Evolutionary conservation across 306 rosid genomes (phyloP).

Genomic region (Glycine latifolia): DNA sequence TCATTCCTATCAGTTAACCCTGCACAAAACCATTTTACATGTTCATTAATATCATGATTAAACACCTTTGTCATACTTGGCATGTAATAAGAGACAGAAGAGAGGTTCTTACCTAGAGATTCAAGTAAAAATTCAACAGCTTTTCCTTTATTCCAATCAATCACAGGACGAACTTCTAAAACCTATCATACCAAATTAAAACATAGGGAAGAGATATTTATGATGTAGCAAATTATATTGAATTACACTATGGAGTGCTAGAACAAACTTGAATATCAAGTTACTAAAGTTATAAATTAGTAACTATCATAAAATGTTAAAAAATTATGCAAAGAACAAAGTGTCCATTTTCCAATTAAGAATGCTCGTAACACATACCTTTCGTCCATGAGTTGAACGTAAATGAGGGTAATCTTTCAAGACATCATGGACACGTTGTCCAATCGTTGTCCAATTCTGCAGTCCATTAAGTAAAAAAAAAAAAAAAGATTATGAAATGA

Average conservation of each 20-base stretch:
- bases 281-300: neutral
- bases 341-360: neutral
- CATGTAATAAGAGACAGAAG: neutral
- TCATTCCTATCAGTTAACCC: constrained; percentile 65
- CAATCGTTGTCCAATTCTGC: constrained; percentile 86
- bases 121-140: constrained; percentile 93
- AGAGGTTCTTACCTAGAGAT: constrained; percentile 68
- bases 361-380: constrained; percentile 48
- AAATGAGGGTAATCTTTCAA: constrained; percentile 81
- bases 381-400: constrained; percentile 90
- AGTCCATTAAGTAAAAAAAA: constrained; percentile 16
- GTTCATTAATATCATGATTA: neutral
- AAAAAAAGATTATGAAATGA: neutral
- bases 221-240: neutral
- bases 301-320: neutral
- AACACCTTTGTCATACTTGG: neutral
- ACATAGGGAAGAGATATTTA: neutral
- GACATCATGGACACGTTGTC: constrained; percentile 84
- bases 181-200: constrained; percentile 55
- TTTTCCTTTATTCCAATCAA: constrained; percentile 98
- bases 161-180: constrained; percentile 94
- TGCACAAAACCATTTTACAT: constrained; percentile 44
- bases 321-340: constrained; percentile 9
- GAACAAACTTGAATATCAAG: neutral
- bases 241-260: neutral